Base-by-base conservation (phyloP, 2,329 filamentous ascomycete genomes). In the Pestalotiopsis sp. region DNA sequence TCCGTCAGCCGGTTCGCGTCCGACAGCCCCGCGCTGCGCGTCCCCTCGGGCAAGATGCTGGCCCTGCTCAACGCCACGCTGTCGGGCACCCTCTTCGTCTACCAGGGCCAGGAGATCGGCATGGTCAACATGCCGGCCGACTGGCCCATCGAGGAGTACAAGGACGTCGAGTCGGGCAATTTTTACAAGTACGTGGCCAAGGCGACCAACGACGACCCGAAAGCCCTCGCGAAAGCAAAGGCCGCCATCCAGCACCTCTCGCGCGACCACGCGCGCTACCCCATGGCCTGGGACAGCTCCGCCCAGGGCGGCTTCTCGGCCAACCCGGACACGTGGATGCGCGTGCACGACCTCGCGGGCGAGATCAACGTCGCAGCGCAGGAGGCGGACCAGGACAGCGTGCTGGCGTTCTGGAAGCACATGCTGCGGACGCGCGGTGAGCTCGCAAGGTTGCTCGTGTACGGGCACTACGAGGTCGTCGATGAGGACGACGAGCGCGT, bases 221-320 rank as follows among this genome's bases (percentile, higher is more conserved):
- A 65, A 25, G 63, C 58, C 27, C 61, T 66, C n/a, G 68, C 39
- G 11, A 65, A 62, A 23, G 66, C 61, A 4, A 65, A 64, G 61
- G 36, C 38, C 2, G 61, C 61, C 7, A 58, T 72, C 23, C 62
- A 70, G 64, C 52, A 66, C 27, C 68, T 65, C 27, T 68, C 52
- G 81, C 80, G 92, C 25, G 92, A 94, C 78, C 92, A 94, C 77
- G 89, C 88, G 7, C 85, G 92, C 61, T 89, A 90, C 0, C 92
- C 92, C 0, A 90, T 94, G 78, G 91, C 93, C 75, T 94, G 92
- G 92, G 84, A 89, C 70, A 75, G 78, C n/a, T 81, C 79, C 1
- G 75, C 80, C 0, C 86, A 93, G 69, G 91, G 84, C 0, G 92
- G 92, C 12, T 94, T 94, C 80, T 90, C 90, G 0, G 81, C 81